A percentile compares a stretch with the other conserved stretches of the same genome.
Evolutionary conservation across 1,284 basidiomycete species (phyloP).

Genomic region (Rhodotorula sp.): DNA sequence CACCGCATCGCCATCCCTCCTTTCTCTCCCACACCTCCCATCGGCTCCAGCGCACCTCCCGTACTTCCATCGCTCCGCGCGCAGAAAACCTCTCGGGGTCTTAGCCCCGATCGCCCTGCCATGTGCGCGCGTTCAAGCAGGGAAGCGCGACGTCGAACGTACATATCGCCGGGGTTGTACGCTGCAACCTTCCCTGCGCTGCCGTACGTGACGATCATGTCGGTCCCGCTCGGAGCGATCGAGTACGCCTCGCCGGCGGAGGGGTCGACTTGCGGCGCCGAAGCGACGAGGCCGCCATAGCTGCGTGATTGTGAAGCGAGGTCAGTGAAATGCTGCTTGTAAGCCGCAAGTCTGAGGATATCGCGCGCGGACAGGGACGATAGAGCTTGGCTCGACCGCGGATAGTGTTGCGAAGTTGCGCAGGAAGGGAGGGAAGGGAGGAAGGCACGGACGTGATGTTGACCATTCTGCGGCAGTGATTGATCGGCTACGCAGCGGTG

Average conservation of each 20-base stretch:
- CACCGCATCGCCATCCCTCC: too few relatives aligned
- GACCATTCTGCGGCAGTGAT: conserved; percentile 11
- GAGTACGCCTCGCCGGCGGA: conserved; percentile 13
- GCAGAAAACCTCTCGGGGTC: too few relatives aligned
- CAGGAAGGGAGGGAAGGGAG: background rate
- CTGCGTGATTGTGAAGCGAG: conserved; percentile 1
- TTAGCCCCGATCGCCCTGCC: background rate
- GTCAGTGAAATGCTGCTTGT: background rate
- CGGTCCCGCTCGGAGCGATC: conserved; percentile 40
- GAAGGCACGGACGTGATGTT: conserved; percentile 34
- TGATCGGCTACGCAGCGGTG: too few relatives aligned
- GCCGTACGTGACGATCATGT: conserved; percentile 42
- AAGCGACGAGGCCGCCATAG: conserved; percentile 33
- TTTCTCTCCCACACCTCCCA: too few relatives aligned
- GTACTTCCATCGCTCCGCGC: too few relatives aligned
- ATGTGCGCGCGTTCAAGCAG: background rate
- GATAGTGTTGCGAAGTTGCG: background rate
- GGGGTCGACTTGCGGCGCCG: conserved; percentile 3
- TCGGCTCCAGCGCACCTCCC: too few relatives aligned
- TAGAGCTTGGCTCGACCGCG: background rate
- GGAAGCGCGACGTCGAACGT: background rate
- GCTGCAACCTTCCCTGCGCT: conserved; percentile 34
- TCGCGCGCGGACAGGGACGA: background rate
- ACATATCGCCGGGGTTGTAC: conserved; percentile 41
- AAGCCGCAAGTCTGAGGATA: background rate